Percentiles rank a stretch among this genome's conserved stretches.
Evolutionary conservation across 2,329 filamentous ascomycete species (phyloP).

Genomic region (Aspergillus pseudoterreus): DNA sequence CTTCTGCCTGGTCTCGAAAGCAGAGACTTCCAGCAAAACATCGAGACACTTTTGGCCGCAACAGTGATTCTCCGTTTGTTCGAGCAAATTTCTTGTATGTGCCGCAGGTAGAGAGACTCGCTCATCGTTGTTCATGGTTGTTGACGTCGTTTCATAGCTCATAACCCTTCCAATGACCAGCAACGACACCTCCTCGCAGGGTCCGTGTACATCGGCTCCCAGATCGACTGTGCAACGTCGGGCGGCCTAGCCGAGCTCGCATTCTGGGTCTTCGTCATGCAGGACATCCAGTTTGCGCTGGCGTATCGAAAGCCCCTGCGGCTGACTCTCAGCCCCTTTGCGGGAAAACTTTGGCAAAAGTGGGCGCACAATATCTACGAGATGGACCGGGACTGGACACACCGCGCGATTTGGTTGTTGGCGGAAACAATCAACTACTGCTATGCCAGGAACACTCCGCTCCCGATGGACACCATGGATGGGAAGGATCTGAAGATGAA

Average conservation of each 20-base stretch:
- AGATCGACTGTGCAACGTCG: slow-evolving; percentile 30
- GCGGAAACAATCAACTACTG: slow-evolving; percentile 33
- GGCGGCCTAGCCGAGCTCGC: slow-evolving; percentile 31
- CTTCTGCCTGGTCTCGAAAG: slow-evolving; percentile 32
- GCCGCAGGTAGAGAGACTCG: not conserved
- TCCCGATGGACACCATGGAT: slow-evolving; percentile 13
- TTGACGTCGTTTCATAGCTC: slow-evolving; percentile 18
- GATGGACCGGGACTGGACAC: slow-evolving; percentile 31
- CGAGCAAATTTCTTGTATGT: slow-evolving; percentile 33
- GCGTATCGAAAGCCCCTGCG: slow-evolving; percentile 30
- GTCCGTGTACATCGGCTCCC: slow-evolving; percentile 33
- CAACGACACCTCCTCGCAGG: slow-evolving; percentile 34
- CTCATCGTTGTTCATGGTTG: slow-evolving; percentile 1
- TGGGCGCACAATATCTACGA: slow-evolving; percentile 23
- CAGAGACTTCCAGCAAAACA: slow-evolving; percentile 25
- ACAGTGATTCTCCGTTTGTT: slow-evolving; percentile 35
- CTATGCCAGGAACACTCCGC: slow-evolving; percentile 22
- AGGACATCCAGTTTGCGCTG: slow-evolving; percentile 34
- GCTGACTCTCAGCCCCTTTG: slow-evolving; percentile 28
- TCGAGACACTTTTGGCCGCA: slow-evolving; percentile 32
- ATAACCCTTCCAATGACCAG: slow-evolving; percentile 29
- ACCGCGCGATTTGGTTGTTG: slow-evolving; percentile 31
- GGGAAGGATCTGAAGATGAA: slow-evolving; percentile 20
- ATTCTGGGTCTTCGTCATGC: slow-evolving; percentile 35
- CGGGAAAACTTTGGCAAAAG: slow-evolving; percentile 24